phyloP scores from a whole-genome alignment of 2,329 filamentous ascomycete genomes.

The Fusarium guadeloupense region DNA sequence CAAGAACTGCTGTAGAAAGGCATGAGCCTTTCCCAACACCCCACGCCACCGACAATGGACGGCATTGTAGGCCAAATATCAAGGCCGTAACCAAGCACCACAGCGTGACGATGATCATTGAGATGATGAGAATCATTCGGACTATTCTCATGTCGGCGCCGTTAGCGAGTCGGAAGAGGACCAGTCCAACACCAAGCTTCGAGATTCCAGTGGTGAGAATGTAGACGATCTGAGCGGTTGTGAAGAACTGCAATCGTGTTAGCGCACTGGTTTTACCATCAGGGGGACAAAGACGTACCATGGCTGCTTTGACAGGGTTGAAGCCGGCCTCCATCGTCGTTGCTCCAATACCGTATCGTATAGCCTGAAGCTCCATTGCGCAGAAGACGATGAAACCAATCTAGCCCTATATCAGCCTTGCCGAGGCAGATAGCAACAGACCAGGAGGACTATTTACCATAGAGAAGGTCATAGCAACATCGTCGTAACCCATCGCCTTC shows the following conservation, averaged over 20 bases:
- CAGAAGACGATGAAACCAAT: background rate
- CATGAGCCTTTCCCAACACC: background rate
- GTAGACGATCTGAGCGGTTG: background rate
- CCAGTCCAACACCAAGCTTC: background rate
- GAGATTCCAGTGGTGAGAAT: background rate
- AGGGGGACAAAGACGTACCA: background rate
- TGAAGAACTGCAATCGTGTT: background rate
- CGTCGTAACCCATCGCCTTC: background rate
- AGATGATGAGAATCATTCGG: background rate
- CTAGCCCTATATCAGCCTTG: background rate
- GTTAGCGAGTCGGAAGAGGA: conserved; percentile 1
- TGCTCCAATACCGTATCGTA: background rate
- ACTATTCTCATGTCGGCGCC: background rate
- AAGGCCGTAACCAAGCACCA: background rate
- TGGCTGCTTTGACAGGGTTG: background rate
- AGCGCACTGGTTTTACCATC: accelerated
- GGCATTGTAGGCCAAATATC: background rate
- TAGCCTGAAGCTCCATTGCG: background rate
- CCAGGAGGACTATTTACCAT: background rate
- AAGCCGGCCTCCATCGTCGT: background rate
- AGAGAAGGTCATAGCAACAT: background rate
- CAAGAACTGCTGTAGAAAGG: background rate
- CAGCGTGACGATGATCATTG: background rate
- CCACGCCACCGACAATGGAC: background rate
- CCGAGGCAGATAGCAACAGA: no score